Evolutionary conservation across 2,329 filamentous ascomycete genomes (phyloP).

Genomic region (Hypoxylon sp.): DNA sequence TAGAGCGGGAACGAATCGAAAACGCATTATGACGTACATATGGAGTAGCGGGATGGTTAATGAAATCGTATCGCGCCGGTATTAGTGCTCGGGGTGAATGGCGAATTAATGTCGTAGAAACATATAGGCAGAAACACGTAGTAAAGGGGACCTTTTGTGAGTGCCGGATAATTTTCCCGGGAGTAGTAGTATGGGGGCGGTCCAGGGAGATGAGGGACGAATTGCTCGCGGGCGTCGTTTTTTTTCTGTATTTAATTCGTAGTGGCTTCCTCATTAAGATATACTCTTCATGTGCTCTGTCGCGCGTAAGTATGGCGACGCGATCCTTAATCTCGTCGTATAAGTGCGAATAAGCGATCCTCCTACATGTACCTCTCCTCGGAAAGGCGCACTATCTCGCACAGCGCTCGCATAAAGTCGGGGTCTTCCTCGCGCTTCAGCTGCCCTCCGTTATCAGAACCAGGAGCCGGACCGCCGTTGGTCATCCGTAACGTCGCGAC

Average conservation of each 20-base stretch:
- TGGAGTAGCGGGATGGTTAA: constrained; percentile 4
- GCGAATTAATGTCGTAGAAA: constrained; percentile 15
- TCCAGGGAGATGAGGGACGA: background rate
- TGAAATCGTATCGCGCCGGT: constrained; percentile 4
- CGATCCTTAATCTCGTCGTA: constrained; percentile 1
- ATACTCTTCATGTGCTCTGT: background rate
- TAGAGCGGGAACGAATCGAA: constrained; percentile 10
- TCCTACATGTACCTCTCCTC: constrained; percentile 54
- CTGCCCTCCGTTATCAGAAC: constrained; percentile 25
- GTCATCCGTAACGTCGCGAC: constrained; percentile 62
- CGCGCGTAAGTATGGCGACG: background rate
- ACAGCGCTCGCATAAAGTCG: constrained; percentile 58
- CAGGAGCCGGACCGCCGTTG: constrained; percentile 9
- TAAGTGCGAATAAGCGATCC: background rate
- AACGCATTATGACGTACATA: constrained; percentile 37
- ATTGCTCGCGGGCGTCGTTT: background rate
- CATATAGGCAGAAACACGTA: constrained; percentile 6
- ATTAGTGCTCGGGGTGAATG: constrained; percentile 10
- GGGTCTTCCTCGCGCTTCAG: constrained; percentile 53
- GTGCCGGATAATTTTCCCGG: background rate
- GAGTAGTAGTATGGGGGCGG: background rate
- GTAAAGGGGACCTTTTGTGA: constrained; percentile 1
- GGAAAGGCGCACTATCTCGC: constrained; percentile 60
- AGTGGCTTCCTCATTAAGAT: background rate
- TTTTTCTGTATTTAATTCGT: constrained; percentile 1